These are phyloP conservation scores for Carex cristatella DNA, from an alignment of 176 grass and related monocot genomes.

Conservation along the genomic window DNA sequence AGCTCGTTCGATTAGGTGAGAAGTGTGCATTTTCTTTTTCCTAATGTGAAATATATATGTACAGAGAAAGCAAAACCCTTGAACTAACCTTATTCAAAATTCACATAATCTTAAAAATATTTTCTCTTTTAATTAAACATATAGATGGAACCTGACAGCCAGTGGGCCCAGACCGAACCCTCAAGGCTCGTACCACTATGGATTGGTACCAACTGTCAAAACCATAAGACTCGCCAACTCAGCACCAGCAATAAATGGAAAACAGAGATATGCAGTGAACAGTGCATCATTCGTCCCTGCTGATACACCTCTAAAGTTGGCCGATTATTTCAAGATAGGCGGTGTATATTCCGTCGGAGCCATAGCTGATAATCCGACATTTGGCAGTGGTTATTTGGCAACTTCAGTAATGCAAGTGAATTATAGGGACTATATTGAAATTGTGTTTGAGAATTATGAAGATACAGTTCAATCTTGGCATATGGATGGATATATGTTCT, in stretches of 20 bases:
- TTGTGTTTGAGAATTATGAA: slow-evolving; percentile 79
- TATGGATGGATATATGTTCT: slow-evolving; percentile 81
- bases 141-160: slow-evolving; percentile 87
- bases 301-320: slow-evolving; percentile 84
- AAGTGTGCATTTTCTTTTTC: background rate
- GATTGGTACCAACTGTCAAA: slow-evolving; percentile 37
- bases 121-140: background rate
- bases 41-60: background rate
- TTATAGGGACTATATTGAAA: slow-evolving; percentile 74
- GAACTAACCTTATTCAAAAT: background rate
- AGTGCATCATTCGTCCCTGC: slow-evolving; percentile 48
- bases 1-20: slow-evolving; percentile 68
- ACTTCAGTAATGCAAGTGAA: slow-evolving; percentile 70
- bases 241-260: slow-evolving; percentile 53
- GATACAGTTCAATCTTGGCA: slow-evolving; percentile 83
- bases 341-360: slow-evolving; percentile 60
- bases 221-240: slow-evolving; percentile 83
- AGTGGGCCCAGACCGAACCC: slow-evolving; percentile 87
- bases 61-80: background rate
- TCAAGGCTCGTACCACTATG: slow-evolving; percentile 95
- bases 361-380: slow-evolving; percentile 41
- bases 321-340: slow-evolving; percentile 86
- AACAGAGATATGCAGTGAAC: slow-evolving; percentile 87
- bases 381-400: slow-evolving; percentile 41
- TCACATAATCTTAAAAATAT: background rate